These are phyloP conservation scores for Malus orientalis DNA, from an alignment of 306 rosid genomes.

Conservation along the genomic window DNA sequence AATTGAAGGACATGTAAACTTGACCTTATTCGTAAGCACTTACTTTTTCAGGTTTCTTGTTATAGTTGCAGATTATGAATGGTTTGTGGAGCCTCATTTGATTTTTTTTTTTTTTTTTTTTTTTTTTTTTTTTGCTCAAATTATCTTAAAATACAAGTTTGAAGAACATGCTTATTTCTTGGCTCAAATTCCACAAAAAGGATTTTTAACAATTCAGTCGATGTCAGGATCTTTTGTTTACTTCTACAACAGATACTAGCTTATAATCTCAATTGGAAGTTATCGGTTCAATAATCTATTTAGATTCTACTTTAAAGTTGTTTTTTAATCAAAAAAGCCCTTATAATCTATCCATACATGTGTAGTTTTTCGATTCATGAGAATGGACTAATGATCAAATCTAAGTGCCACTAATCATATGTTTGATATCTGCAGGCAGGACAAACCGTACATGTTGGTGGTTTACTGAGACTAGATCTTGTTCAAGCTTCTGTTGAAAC, in stretches of 20 bases:
- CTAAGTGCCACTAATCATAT: background rate
- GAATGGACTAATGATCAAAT: background rate
- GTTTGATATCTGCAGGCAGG: constrained; percentile 58
- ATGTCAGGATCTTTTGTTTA: background rate
- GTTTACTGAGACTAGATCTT: constrained; percentile 74
- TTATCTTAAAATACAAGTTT: background rate
- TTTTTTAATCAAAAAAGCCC: background rate
- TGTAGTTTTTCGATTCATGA: background rate
- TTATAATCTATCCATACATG: background rate
- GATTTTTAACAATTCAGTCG: background rate
- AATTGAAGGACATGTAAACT: background rate
- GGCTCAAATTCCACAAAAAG: background rate
- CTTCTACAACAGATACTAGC: background rate
- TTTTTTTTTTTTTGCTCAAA: no score
- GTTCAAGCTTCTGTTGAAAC: constrained; percentile 65
- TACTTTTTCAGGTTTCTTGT: background rate
- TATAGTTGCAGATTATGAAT: background rate
- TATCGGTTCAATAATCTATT: background rate
- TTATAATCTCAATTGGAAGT: no score
- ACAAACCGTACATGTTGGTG: constrained; percentile 71
- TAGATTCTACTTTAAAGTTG: background rate
- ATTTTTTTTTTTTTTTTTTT: background rate
- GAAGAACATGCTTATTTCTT: background rate
- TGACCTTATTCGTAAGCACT: background rate
- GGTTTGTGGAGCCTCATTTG: background rate